A percentile compares a stretch with the other conserved stretches of the same genome.
Evolutionary conservation across 2,329 filamentous ascomycete genomes (phyloP).

Genomic region (Amauroascus verrucosus): DNA sequence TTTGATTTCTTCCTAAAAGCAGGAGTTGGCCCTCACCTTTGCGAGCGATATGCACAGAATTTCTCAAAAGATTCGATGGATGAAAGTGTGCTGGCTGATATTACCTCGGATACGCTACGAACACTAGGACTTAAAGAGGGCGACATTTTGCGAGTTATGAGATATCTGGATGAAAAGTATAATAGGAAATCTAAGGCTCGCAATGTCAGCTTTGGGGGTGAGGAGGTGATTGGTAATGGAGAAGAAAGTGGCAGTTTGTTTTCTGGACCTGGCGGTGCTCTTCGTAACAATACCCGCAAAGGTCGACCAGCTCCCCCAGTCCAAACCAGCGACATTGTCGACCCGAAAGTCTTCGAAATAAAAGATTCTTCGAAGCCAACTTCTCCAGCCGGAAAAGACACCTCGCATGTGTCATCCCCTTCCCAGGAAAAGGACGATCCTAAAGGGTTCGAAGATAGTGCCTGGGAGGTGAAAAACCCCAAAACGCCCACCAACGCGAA

Average conservation of each 20-base stretch:
- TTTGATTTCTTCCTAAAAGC: constrained; percentile 96
- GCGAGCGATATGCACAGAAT: constrained; percentile 84
- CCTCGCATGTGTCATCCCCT: constrained; percentile 42
- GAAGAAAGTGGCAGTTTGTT: constrained; percentile 63
- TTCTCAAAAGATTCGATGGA: constrained; percentile 93
- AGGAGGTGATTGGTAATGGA: constrained; percentile 49
- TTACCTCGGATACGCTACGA: constrained; percentile 69
- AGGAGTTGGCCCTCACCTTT: constrained; percentile 83
- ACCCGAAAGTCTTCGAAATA: constrained; percentile 72
- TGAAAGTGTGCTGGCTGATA: constrained; percentile 81
- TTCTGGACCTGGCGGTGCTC: constrained; percentile 77
- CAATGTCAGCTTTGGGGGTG: constrained; percentile 44
- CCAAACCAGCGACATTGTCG: constrained; percentile 73
- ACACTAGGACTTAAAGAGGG: constrained; percentile 91
- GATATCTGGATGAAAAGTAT: constrained; percentile 71
- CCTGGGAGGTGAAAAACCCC: constrained; percentile 88
- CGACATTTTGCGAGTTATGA: constrained; percentile 93
- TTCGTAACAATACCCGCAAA: constrained; percentile 92
- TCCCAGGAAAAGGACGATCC: constrained; percentile 40
- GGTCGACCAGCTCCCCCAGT: constrained; percentile 78
- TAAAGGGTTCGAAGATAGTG: constrained; percentile 84
- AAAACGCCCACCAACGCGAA: constrained; percentile 40
- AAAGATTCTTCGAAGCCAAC: constrained; percentile 41
- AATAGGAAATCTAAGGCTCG: constrained; percentile 53
- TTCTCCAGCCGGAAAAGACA: constrained; percentile 37